Evolutionary conservation across 176 grass and related monocot species (phyloP).

Genomic region (Tuctoria greenei): DNA sequence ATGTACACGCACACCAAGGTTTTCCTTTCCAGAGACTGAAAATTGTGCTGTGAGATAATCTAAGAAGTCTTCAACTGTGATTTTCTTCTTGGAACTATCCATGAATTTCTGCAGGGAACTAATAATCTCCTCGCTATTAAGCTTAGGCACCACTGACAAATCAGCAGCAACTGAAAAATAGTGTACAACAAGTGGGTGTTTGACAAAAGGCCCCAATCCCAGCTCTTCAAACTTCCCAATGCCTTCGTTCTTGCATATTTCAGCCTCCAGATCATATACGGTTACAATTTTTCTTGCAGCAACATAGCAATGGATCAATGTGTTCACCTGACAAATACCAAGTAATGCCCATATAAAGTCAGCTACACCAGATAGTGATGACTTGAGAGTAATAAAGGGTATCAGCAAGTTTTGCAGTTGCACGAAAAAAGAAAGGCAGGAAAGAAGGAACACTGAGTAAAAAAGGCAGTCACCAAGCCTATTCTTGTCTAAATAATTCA

Average conservation of each 20-base stretch:
- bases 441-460: not conserved
- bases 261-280: slow-evolving; percentile 74
- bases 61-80: slow-evolving; percentile 68
- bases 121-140: slow-evolving; percentile 69
- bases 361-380: slow-evolving; percentile 14
- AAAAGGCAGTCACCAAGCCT: slow-evolving; percentile 12
- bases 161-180: slow-evolving; percentile 66
- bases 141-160: slow-evolving; percentile 52
- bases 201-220: slow-evolving; percentile 69
- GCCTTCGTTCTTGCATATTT: slow-evolving; percentile 86
- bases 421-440: not conserved
- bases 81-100: slow-evolving; percentile 48
- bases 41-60: slow-evolving; percentile 63
- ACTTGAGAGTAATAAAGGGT: slow-evolving; percentile 25
- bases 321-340: slow-evolving; percentile 66
- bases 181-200: slow-evolving; percentile 63
- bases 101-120: slow-evolving; percentile 50
- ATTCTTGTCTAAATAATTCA: not conserved
- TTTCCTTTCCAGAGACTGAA: slow-evolving; percentile 57
- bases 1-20: slow-evolving; percentile 75
- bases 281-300: slow-evolving; percentile 68
- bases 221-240: slow-evolving; percentile 78
- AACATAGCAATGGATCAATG: slow-evolving; percentile 91
- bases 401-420: slow-evolving; percentile 11
- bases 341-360: slow-evolving; percentile 26